Percentiles rank a stretch among this genome's conserved stretches.
Evolutionary conservation across 345 rosid genomes (phyloP).

Genomic region (Gynandropsis gynandra): DNA sequence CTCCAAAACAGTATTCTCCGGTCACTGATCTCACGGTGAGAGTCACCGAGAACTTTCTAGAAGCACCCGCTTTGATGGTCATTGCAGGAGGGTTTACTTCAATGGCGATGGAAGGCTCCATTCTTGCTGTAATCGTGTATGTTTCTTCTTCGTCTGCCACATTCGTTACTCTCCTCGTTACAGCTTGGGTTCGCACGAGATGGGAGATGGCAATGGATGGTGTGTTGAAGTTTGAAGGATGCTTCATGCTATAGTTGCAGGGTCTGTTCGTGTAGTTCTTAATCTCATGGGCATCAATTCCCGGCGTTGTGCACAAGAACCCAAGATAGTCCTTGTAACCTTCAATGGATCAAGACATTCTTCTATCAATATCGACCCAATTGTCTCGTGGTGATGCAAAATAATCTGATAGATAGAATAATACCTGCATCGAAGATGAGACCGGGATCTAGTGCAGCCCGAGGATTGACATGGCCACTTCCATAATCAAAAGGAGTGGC

Average conservation of each 20-base stretch:
- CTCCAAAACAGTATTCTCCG: conserved; percentile 79
- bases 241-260: conserved; percentile 74
- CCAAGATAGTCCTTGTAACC: conserved; percentile 87
- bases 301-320: conserved; percentile 95
- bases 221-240: conserved; percentile 75
- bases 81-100: conserved; percentile 80
- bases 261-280: conserved; percentile 59
- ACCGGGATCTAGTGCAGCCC: conserved; percentile 96
- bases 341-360: conserved; percentile 14
- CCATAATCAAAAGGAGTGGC: conserved; percentile 99
- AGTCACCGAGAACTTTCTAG: conserved; percentile 56
- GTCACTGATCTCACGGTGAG: conserved; percentile 61
- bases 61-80: conserved; percentile 66
- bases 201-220: conserved; percentile 82
- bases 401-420: conserved; percentile 6
- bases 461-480: conserved; percentile 94
- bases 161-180: conserved; percentile 70
- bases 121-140: conserved; percentile 62
- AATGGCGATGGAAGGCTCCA: conserved; percentile 77
- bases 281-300: conserved; percentile 67
- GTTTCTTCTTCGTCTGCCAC: conserved; percentile 74
- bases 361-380: neutral
- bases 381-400: neutral
- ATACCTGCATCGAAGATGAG: conserved; percentile 87
- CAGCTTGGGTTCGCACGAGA: conserved; percentile 55